Percentiles rank a stretch among this genome's conserved stretches.
Conservation (phyloP, 768 basidiomycete genomes). For the Boletus eberwhitei region DNA sequence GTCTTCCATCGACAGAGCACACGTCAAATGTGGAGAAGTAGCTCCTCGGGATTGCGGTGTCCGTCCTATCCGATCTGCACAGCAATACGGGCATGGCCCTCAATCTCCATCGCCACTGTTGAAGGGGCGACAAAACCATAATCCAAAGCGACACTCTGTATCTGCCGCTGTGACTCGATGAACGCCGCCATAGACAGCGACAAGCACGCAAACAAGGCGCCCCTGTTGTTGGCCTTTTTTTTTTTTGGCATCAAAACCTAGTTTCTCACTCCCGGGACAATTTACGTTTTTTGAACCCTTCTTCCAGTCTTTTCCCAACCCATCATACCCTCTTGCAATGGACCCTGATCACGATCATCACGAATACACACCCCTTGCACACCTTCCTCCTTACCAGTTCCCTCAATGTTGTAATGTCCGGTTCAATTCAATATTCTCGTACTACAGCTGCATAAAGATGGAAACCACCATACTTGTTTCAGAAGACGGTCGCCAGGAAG, state of each 20-base stretch:
- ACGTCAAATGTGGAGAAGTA: constrained; percentile 81
- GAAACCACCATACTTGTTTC: constrained; percentile 15
- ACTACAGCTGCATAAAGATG: constrained; percentile 1
- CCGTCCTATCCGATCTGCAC: constrained; percentile 36
- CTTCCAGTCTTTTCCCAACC: not conserved
- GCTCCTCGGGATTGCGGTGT: constrained; percentile 78
- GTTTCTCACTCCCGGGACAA: not conserved
- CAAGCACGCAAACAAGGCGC: constrained; percentile 9
- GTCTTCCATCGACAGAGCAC: constrained; percentile 49
- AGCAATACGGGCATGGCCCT: constrained; percentile 25
- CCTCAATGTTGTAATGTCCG: constrained; percentile 19
- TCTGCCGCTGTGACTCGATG: constrained; percentile 25
- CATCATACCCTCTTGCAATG: constrained; percentile 21
- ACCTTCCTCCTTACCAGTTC: not conserved
- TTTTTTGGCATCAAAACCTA: constrained; percentile 6
- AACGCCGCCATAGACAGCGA: constrained; percentile 17
- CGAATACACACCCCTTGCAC: too few relatives aligned
- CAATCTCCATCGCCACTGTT: constrained; percentile 23
- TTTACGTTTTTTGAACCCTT: constrained; percentile 13
- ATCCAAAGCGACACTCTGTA: constrained; percentile 27
- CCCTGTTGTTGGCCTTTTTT: not conserved
- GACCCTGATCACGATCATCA: constrained; percentile 12
- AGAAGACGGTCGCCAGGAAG: constrained; percentile 7
- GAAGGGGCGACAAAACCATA: constrained; percentile 27
- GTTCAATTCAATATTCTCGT: constrained; percentile 8